Evolutionary conservation across 73 alveolate species (phyloP).

Genomic region (Paramecium sonneborni): DNA sequence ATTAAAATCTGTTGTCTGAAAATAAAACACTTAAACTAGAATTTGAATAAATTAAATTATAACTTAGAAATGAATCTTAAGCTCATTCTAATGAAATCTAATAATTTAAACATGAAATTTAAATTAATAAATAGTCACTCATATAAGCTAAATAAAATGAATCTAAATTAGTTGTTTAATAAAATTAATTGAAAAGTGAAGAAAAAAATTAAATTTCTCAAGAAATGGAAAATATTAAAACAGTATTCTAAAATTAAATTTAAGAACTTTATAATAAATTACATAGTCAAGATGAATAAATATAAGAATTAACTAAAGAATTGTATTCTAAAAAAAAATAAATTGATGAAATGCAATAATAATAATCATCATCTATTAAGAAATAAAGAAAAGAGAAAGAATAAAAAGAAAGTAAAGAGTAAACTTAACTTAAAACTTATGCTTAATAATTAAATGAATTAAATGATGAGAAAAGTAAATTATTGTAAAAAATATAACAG

Average conservation of each 20-base stretch:
- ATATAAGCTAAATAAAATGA: constrained; percentile 1
- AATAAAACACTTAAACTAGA: not conserved
- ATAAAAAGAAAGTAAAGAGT: not conserved
- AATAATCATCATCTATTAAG: not conserved
- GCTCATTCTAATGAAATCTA: constrained; percentile 7
- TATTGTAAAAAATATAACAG: not conserved
- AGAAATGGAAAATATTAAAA: constrained; percentile 3
- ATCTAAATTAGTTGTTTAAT: not conserved
- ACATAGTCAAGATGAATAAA: not conserved
- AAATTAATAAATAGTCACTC: not conserved
- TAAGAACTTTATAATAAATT: not conserved
- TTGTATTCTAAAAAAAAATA: not conserved
- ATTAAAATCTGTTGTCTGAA: not conserved
- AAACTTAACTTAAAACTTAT: not conserved
- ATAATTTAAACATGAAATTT: not conserved
- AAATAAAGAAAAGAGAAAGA: not conserved
- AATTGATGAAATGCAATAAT: not conserved
- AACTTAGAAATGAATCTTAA: not conserved
- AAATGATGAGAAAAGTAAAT: constrained; percentile 31
- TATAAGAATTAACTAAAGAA: not conserved
- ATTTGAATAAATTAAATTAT: not conserved
- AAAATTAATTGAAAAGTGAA: not conserved
- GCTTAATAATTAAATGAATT: not conserved
- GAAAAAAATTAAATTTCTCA: not conserved
- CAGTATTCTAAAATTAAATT: not conserved